phyloP scores from a whole-genome alignment of 169 alveolate species.

The Babesia divergens region DNA sequence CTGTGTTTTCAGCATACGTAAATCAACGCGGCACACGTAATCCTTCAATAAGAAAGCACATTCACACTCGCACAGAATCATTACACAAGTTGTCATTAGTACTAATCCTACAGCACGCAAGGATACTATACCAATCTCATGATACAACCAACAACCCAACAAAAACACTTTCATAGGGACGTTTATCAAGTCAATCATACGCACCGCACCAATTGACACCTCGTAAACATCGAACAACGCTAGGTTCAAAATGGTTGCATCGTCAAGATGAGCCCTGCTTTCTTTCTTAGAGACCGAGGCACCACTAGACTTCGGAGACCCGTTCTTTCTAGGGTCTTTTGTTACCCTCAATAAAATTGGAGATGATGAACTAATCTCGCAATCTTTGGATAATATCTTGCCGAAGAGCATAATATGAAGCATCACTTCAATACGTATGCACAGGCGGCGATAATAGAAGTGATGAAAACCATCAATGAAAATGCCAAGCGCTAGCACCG shows the following conservation, averaged over 20 bases:
- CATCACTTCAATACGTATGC: constrained; percentile 39
- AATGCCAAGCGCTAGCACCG: constrained; percentile 23
- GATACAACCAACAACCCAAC: constrained; percentile 54
- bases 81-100: constrained; percentile 14
- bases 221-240: constrained; percentile 61
- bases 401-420: constrained; percentile 47
- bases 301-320: background rate
- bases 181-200: constrained; percentile 28
- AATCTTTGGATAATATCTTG: constrained; percentile 37
- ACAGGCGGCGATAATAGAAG: constrained; percentile 51
- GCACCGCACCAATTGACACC: constrained; percentile 51
- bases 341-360: background rate
- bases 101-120: constrained; percentile 13
- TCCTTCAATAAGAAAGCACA: constrained; percentile 50
- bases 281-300: background rate
- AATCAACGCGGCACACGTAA: constrained; percentile 43
- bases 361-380: background rate
- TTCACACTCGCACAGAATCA: constrained; percentile 58
- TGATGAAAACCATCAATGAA: constrained; percentile 51
- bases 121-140: constrained; percentile 42
- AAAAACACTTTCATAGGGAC: constrained; percentile 45
- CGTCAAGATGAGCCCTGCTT: constrained; percentile 9
- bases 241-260: constrained; percentile 46
- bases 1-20: constrained; percentile 49
- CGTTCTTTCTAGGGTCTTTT: no score